Conservation (phyloP, 2,329 filamentous ascomycete genomes). For the Hypoxylon sp. region DNA sequence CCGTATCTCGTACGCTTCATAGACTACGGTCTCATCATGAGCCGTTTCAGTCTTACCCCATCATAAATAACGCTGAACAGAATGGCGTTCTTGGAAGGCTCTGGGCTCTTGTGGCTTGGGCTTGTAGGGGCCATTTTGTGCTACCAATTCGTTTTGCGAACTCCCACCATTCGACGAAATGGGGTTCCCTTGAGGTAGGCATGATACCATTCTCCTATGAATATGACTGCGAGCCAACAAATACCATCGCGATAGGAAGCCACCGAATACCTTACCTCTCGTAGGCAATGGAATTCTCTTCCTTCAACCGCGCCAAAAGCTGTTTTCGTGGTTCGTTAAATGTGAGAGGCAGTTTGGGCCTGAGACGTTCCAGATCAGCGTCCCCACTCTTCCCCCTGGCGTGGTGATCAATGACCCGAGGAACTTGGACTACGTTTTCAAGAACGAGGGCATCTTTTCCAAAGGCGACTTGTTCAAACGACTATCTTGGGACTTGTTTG, state of each 20-base stretch:
- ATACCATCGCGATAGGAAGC: conserved; percentile 57
- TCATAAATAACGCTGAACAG: background rate
- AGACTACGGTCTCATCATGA: background rate
- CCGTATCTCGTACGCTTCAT: background rate
- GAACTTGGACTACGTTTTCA: conserved; percentile 75
- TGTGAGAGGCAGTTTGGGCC: conserved; percentile 70
- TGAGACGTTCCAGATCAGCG: conserved; percentile 74
- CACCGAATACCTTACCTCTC: conserved; percentile 68
- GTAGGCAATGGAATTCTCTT: conserved; percentile 75
- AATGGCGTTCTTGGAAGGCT: conserved; percentile 47
- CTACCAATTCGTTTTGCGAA: conserved; percentile 48
- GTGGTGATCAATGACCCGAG: conserved; percentile 74
- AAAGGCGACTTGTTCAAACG: conserved; percentile 75
- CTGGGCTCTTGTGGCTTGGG: conserved; percentile 40
- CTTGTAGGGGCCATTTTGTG: conserved; percentile 42
- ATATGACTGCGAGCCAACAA: background rate
- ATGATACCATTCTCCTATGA: conserved; percentile 1
- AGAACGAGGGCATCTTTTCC: conserved; percentile 71
- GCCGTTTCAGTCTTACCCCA: background rate
- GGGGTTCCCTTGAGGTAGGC: conserved; percentile 55
- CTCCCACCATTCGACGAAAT: conserved; percentile 50
- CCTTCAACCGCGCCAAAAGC: conserved; percentile 70
- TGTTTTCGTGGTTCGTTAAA: conserved; percentile 74
- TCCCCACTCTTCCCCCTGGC: conserved; percentile 73
- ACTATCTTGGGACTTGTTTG: conserved; percentile 74